These are phyloP conservation scores for Helicocarpus griseus DNA, from an alignment of 2,329 filamentous ascomycete genomes.

Conservation along the genomic window DNA sequence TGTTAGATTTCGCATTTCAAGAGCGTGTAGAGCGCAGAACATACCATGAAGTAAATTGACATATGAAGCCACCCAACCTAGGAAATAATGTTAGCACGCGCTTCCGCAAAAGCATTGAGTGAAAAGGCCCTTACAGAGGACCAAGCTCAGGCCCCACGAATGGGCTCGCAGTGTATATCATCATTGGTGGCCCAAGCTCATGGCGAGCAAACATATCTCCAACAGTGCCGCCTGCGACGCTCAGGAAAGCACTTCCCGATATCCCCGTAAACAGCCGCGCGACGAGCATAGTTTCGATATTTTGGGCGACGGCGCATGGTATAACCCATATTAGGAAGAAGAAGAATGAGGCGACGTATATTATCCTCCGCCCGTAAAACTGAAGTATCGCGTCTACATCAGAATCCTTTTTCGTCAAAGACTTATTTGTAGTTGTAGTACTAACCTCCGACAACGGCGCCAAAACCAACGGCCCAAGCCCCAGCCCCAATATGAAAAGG, in stretches of 20 bases:
- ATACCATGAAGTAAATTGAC: conserved; percentile 58
- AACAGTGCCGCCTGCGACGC: conserved; percentile 74
- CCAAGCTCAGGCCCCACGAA: conserved; percentile 50
- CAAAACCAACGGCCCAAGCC: conserved; percentile 53
- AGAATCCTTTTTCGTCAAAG: not conserved
- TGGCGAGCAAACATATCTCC: conserved; percentile 64
- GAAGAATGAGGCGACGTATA: conserved; percentile 66
- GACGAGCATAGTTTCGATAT: conserved; percentile 71
- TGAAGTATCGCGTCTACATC: conserved; percentile 20
- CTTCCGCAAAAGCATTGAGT: not conserved
- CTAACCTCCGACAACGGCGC: conserved; percentile 52
- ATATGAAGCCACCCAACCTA: conserved; percentile 65
- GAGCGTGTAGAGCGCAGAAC: conserved; percentile 9
- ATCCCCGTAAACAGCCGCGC: conserved; percentile 58
- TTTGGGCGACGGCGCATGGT: conserved; percentile 69
- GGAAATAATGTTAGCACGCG: conserved; percentile 22
- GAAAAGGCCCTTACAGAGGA: conserved; percentile 32
- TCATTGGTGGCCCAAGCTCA: conserved; percentile 71
- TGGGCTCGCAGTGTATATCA: conserved; percentile 59
- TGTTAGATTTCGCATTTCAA: not conserved
- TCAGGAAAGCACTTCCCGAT: conserved; percentile 44
- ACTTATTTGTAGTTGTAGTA: not conserved
- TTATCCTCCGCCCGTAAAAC: conserved; percentile 73
- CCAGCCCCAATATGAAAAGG: conserved; percentile 71
- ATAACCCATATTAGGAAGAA: conserved; percentile 73